Base-by-base conservation (phyloP, 768 basidiomycete genomes). In the Phanerodontia chrysosporium region DNA sequence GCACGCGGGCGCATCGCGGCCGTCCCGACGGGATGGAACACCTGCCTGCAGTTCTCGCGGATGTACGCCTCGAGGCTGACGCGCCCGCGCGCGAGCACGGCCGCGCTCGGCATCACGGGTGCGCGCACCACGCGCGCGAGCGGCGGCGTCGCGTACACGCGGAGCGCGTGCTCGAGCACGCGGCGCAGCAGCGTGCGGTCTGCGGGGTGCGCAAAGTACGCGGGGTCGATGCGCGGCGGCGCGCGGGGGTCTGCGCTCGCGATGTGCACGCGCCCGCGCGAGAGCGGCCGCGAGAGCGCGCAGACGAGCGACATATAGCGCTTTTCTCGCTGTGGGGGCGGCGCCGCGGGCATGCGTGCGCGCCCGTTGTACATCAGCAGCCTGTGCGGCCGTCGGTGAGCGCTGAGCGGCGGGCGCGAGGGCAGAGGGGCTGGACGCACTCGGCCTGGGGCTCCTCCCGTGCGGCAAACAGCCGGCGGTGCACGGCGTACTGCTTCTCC, bases 221-320 rank as follows among this genome's bases (percentile, higher is more conserved):
- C 39, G 3, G 51, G 51, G 42, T 81, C 75, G 62, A 83, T 83
- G 42, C 72, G 72, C 14, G 76, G 67, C 4, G 75, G 70, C 0
- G 75, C 74, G 51, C 78, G 74, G 10, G 74, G 67, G 58, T 83
- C 73, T 1, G 73, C 75, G 1, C 75, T 73, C 1, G 60, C 71
- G 52, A 84, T 80, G 63, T 84, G 83, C 3, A 81, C 74, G 49
- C 70, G 67, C 8, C 74, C 74, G 13, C 70, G 63, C 5, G 66
- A 68, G 60, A 70, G 70, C 8, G 67, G 65, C 46, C 70, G 69
- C 18, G 65, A 68, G 24, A 67, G 54, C 3, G 62, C 62, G 22
- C 55, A 58, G 4, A 60, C 57, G 10, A 75, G 45, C 2, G 64
- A 65, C 49, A 69, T 58, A 58, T 75, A 73, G 45, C 51, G 60